Percentiles rank a stretch among this genome's conserved stretches.
These are phyloP conservation scores for Hyaloscypha hepaticicola DNA, from an alignment of 495 filamentous ascomycete genomes.

Conservation along the genomic window DNA sequence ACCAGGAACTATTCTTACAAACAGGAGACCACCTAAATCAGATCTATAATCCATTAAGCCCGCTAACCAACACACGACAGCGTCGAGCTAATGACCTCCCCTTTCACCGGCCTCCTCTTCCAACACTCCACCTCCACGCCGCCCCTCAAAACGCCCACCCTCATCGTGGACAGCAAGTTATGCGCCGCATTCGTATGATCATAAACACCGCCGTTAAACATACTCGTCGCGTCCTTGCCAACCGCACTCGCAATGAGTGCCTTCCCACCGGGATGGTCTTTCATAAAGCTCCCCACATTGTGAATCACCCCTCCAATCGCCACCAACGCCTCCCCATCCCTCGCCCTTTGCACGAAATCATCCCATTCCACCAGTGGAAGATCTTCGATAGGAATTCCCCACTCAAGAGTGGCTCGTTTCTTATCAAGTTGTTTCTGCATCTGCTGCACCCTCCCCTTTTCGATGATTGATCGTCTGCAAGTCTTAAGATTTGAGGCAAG, in stretches of 20 bases:
- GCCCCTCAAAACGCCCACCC: slow-evolving; percentile 9
- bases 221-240: slow-evolving; percentile 36
- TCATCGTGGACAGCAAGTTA: slow-evolving; percentile 13
- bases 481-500: slow-evolving; percentile 32
- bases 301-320: slow-evolving; percentile 26
- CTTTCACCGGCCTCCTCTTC: slow-evolving; percentile 1
- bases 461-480: slow-evolving; percentile 28
- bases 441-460: slow-evolving; percentile 18
- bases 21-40: too few species aligned
- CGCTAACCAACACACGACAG: background rate
- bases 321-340: slow-evolving; percentile 19
- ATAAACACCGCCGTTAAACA: slow-evolving; percentile 34
- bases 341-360: slow-evolving; percentile 16
- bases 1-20: too few species aligned
- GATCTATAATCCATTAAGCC: too few species aligned
- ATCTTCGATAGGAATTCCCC: slow-evolving; percentile 29
- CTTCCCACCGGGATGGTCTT: slow-evolving; percentile 36
- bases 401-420: slow-evolving; percentile 26
- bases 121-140: slow-evolving; percentile 11
- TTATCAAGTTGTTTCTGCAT: slow-evolving; percentile 24
- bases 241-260: slow-evolving; percentile 26
- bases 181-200: slow-evolving; percentile 23
- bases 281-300: slow-evolving; percentile 21
- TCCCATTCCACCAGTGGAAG: slow-evolving; percentile 30
- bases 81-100: background rate